These are phyloP conservation scores for Ceratobasidium sp. DNA, from an alignment of 1,284 basidiomycete genomes.

Conservation along the genomic window DNA sequence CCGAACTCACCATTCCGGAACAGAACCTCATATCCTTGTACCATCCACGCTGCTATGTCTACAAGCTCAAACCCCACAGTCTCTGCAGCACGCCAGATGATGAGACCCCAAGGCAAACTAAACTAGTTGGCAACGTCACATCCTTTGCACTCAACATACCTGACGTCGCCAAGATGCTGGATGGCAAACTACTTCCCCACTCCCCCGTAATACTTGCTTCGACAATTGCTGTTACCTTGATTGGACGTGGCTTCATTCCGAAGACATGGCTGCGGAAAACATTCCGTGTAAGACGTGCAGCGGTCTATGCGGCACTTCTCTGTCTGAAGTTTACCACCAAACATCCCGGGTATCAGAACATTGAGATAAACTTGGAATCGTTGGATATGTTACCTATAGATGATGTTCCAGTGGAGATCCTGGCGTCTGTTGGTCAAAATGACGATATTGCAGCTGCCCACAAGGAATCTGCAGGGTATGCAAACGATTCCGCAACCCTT, in stretches of 20 bases:
- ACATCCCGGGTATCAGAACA: constrained; percentile 7
- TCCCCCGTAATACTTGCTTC: constrained; percentile 51
- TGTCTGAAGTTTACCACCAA: constrained; percentile 37
- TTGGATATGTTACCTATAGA: constrained; percentile 26
- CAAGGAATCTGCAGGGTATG: background rate
- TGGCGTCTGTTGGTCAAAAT: constrained; percentile 1
- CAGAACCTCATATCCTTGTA: constrained; percentile 49
- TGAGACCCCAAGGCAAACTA: no score
- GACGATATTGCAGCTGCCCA: constrained; percentile 25
- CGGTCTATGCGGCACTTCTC: constrained; percentile 48
- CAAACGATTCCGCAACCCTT: no score
- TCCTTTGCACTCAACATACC: constrained; percentile 51
- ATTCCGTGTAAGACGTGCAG: constrained; percentile 50
- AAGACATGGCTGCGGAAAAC: constrained; percentile 49
- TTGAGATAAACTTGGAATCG: background rate
- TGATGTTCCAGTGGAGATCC: constrained; percentile 38
- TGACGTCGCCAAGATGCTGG: constrained; percentile 51
- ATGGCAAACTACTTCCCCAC: constrained; percentile 53
- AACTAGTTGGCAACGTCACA: constrained; percentile 54
- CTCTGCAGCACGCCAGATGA: constrained; percentile 46
- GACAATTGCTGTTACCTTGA: constrained; percentile 53
- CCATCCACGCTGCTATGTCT: constrained; percentile 51
- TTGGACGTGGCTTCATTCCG: constrained; percentile 52
- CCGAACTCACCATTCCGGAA: constrained; percentile 51
- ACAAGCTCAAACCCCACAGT: constrained; percentile 52